Evolutionary conservation across 345 rosid genomes (phyloP), one percentile per base, ranked within the genome.

Genomic region (Euphorbia tirucalli): DNA sequence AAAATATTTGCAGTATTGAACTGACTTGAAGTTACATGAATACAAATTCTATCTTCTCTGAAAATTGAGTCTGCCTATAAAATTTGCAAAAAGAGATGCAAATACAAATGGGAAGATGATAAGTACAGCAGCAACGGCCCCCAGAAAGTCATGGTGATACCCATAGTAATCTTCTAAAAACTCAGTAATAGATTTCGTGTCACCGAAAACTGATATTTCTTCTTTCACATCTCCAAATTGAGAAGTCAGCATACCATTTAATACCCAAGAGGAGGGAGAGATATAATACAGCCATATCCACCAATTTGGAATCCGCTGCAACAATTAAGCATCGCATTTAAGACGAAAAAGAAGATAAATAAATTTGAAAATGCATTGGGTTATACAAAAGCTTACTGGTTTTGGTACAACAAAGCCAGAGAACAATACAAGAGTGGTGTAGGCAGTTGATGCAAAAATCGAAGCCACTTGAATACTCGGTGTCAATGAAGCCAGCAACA

Each of bases 301-400:
- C 93, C 94, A 91, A 37, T 77, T 81, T 5, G 98, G 96, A 24
- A 93, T 84, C 62, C 81, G 77, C 98, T 91, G 90, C 83, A 78
- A 25, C 19, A 35, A 71, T 16, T 2, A 49, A 15, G 54, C 7
- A 1, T 18, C n/a, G 11, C 3, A 49, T 0, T 49, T 16, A 16
- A 43, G 60, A 11, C 15, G n/a, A n/a, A 28, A 57, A 16, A 10
- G n/a, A n/a, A n/a, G n/a, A 35, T 37, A 28, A 2, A 59, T 59
- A 18, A 15, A 59, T 27, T 30, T 3, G 63, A 0, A 14, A 13
- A 27, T 0, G 4, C 11, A 46, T 15, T 21, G 15, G 15, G 18
- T n/a, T 25, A 62, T 19, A 9, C 0, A 50, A 70, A 44, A 50
- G 74, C 86, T 89, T 87, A 93, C 98, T 30, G 90, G 84, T 82